Conservation (phyloP, 306 rosid species). For the Cucumis hystrix region DNA sequence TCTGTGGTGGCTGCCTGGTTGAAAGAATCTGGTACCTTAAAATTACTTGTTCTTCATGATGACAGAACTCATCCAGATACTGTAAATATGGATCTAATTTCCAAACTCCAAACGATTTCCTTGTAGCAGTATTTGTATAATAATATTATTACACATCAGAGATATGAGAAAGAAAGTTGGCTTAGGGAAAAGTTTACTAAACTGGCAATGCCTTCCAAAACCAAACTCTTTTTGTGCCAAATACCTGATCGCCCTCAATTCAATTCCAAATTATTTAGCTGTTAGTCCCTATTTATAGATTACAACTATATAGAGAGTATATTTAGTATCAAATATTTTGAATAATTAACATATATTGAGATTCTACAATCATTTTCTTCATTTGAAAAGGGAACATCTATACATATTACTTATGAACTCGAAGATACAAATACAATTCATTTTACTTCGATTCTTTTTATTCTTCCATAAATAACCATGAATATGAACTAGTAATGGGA, state of each 20-base stretch:
- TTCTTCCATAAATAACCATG: neutral
- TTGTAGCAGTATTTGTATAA: slow-evolving; percentile 18
- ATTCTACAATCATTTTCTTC: neutral
- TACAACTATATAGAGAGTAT: neutral
- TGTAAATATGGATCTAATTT: slow-evolving; percentile 14
- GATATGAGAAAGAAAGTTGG: neutral
- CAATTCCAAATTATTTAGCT: neutral
- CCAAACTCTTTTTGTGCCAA: neutral
- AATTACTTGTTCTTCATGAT: slow-evolving; percentile 60
- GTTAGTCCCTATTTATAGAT: neutral
- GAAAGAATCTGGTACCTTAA: slow-evolving; percentile 44
- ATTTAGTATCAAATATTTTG: neutral
- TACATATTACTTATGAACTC: neutral
- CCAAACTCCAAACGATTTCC: slow-evolving; percentile 25
- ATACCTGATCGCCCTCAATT: neutral
- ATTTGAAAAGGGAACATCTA: neutral
- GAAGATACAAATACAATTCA: neutral
- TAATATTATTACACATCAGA: neutral
- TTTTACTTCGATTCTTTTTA: neutral
- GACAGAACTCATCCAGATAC: slow-evolving; percentile 22
- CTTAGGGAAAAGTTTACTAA: too few relatives aligned
- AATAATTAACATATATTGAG: neutral
- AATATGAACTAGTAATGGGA: neutral
- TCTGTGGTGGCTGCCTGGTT: slow-evolving; percentile 59
- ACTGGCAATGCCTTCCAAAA: neutral